Percentiles rank a stretch among this genome's conserved stretches.
These are phyloP conservation scores for Phialophora macrospora DNA, from an alignment of 2,329 filamentous ascomycete species.

Conservation along the genomic window DNA sequence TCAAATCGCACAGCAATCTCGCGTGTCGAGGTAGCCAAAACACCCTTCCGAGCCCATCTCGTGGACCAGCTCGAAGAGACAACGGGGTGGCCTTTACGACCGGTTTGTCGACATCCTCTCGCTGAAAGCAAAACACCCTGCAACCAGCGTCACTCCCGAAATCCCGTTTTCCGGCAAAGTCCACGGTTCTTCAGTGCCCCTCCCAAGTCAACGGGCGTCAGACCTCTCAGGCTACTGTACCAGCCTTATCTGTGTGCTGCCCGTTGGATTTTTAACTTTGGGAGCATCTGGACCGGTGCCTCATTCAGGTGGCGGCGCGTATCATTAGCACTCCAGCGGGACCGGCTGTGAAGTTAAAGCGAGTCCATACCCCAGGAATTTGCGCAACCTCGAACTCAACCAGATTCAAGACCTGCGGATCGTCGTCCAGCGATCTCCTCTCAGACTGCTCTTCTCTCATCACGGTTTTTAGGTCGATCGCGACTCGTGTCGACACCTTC, in stretches of 20 bases:
- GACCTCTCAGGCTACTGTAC: not conserved
- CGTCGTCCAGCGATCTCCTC: not conserved
- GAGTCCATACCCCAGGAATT: slow-evolving; percentile 1
- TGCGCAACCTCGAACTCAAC: slow-evolving; percentile 5
- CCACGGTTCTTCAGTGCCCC: not conserved
- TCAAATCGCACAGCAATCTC: not conserved
- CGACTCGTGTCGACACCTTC: not conserved
- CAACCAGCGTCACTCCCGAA: not conserved
- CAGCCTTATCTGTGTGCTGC: not conserved
- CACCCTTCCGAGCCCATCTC: not conserved
- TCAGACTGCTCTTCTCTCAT: not conserved
- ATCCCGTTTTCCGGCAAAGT: not conserved
- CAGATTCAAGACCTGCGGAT: not conserved
- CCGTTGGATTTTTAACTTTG: slow-evolving; percentile 7
- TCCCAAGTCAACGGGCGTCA: not conserved
- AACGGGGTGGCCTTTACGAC: not conserved
- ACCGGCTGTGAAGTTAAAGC: slow-evolving; percentile 15
- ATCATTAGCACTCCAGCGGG: slow-evolving; percentile 2
- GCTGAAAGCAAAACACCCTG: not conserved
- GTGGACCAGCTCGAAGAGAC: not conserved
- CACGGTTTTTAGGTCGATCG: not conserved
- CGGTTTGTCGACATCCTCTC: not conserved
- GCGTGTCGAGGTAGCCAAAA: not conserved
- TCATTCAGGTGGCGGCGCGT: slow-evolving; percentile 18
- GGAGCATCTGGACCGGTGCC: slow-evolving; percentile 17